A percentile compares a stretch with the other conserved stretches of the same genome.
Evolutionary conservation across 1,284 basidiomycete species (phyloP).

Genomic region (Cutaneotrichosporon sp.): DNA sequence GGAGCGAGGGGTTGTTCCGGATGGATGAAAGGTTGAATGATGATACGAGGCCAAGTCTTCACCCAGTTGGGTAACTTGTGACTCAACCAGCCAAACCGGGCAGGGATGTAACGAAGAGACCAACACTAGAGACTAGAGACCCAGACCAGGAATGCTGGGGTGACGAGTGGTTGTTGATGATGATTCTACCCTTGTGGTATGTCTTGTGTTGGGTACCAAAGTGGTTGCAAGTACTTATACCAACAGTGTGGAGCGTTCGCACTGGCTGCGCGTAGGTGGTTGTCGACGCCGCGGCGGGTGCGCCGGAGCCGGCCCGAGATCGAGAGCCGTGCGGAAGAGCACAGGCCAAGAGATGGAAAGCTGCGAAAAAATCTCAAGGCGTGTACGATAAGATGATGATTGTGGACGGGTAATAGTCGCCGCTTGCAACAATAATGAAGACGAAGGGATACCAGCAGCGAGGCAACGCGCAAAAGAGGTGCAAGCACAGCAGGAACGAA

Average conservation of each 20-base stretch:
- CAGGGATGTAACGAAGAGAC: background rate
- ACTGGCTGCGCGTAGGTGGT: background rate
- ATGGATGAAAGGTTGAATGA: constrained; percentile 6
- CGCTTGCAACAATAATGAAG: background rate
- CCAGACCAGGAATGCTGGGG: background rate
- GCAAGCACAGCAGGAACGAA: background rate
- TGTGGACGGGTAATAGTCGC: background rate
- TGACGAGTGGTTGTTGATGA: background rate
- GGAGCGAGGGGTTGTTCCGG: constrained; percentile 2
- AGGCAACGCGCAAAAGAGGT: background rate
- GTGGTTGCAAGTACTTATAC: background rate
- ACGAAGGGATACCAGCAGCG: background rate
- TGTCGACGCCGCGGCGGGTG: background rate
- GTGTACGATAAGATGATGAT: constrained; percentile 6
- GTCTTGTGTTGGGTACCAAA: background rate
- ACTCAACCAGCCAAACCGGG: background rate
- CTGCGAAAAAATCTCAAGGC: background rate
- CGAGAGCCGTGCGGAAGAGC: background rate
- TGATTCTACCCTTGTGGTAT: background rate
- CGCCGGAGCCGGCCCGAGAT: background rate
- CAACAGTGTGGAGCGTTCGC: background rate
- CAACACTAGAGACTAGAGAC: background rate
- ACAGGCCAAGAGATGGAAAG: background rate
- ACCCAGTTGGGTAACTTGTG: background rate
- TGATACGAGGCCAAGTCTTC: background rate